These are phyloP conservation scores for Globisporangium nodosum DNA, from an alignment of 352 stramenopile genomes.

Conservation along the genomic window DNA sequence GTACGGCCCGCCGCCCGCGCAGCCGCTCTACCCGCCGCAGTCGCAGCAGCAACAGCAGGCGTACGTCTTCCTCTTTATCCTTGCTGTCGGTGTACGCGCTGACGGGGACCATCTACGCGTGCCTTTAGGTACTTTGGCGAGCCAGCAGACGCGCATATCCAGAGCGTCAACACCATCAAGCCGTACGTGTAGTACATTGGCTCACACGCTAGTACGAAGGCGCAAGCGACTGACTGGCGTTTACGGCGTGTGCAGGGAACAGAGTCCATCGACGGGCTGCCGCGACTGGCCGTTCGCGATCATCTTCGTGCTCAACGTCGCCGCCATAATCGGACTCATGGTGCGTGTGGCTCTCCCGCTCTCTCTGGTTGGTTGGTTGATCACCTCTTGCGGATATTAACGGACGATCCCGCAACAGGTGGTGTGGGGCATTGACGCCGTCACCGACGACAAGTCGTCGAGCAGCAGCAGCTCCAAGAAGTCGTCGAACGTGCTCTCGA, in stretches of 20 bases:
- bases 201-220: too few relatives aligned
- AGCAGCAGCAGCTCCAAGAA: conserved; percentile 15
- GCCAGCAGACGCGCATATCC: conserved; percentile 23
- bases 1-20: conserved; percentile 7
- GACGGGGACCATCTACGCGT: background rate
- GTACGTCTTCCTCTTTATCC: background rate
- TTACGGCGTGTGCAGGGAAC: conserved; percentile 18
- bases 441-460: conserved; percentile 22
- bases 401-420: conserved; percentile 7
- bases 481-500: conserved; percentile 41
- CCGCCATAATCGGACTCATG: conserved; percentile 61
- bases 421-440: conserved; percentile 60
- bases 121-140: conserved; percentile 28
- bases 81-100: background rate
- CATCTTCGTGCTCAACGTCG: conserved; percentile 75
- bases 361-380: background rate
- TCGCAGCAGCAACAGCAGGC: conserved; percentile 15
- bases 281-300: conserved; percentile 80
- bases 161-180: conserved; percentile 63
- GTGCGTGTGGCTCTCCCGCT: conserved; percentile 2
- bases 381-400: background rate
- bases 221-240: too few relatives aligned
- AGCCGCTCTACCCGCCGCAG: conserved; percentile 14
- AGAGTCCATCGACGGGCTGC: conserved; percentile 28
- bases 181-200: conserved; percentile 29